Base-by-base conservation (phyloP, 2,329 filamentous ascomycete genomes). In the Lachnellula subtilissima region DNA sequence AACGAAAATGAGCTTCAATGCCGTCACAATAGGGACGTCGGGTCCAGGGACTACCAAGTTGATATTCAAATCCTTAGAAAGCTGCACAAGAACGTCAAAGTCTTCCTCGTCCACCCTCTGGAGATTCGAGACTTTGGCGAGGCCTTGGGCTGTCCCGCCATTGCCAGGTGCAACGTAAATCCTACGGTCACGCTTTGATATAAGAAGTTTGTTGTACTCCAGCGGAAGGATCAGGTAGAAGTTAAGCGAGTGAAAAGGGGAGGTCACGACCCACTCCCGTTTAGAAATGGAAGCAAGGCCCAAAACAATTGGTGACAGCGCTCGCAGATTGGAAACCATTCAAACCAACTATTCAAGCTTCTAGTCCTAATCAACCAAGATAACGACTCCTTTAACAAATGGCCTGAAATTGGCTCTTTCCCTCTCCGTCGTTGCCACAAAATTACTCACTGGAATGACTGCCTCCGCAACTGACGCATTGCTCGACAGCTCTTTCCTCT, bases 11-110 rank as follows among this genome's bases (percentile, higher is more conserved):
- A 66, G 86, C 87, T 68, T 91, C 87, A 59, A 97, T 87, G 52
- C 94, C 94, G 60, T 89, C 28, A 97, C 93, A 14, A 99, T 81
- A n/a, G 93, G 92, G 0, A 88, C 90, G 74, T 97, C 94, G 2
- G 94, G 93, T 0, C 94, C 94, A 0, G 92, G 91, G 14, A 97
- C 85, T 2, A 96, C 86, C 51, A 97, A 81, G 71, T 91, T 91
- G 69, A 97, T 74, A 37, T 81, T 76, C 63, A 91, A 83, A 64
- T 86, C 78, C 69, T 85, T 79, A 1, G 93, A 87, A 58, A 96
- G 86, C 9, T 79, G 74, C 42, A 95, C 87, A 32, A 97, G 84
- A 4, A 79, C 64, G 2, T 85, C 74, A 68, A 95, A 97, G 73
- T 97, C 85, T 61, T 91, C 83, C 50, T 85, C 82, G 49, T 85